Evolutionary conservation across 345 rosid genomes (phyloP).

Genomic region (Populus nigra): DNA sequence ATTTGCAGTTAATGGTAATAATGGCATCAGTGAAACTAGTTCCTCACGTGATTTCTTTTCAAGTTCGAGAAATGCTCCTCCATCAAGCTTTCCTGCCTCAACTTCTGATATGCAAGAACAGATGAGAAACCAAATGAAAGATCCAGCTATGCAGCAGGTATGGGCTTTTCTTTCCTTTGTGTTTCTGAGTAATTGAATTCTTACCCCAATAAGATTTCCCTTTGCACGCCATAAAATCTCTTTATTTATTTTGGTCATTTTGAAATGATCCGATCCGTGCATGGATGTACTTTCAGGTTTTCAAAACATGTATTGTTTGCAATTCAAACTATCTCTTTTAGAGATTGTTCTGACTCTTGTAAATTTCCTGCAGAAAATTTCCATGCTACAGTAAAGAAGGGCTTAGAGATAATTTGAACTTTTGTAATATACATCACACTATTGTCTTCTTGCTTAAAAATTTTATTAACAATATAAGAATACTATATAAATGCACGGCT

Average conservation of each 20-base stretch:
- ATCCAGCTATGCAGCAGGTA: conserved; percentile 94
- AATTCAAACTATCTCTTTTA: background rate
- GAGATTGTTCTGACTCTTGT: too few relatives aligned
- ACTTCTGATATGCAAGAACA: conserved; percentile 80
- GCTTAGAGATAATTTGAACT: background rate
- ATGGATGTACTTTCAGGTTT: background rate
- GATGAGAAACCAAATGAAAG: conserved; percentile 89
- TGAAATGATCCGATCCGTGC: background rate
- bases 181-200: background rate
- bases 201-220: conserved; percentile 2
- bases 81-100: conserved; percentile 51
- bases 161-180: background rate
- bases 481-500: background rate
- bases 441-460: background rate
- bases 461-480: background rate
- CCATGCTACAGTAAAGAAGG: background rate
- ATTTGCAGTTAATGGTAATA: conserved; percentile 29
- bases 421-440: background rate
- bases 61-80: conserved; percentile 42
- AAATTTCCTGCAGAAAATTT: background rate
- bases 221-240: background rate
- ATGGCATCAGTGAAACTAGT: conserved; percentile 47
- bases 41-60: conserved; percentile 41
- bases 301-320: background rate
- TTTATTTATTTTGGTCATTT: background rate